Conservation (phyloP, 1,139 yeast species). For the Scheffersomyces insectosa region DNA sequence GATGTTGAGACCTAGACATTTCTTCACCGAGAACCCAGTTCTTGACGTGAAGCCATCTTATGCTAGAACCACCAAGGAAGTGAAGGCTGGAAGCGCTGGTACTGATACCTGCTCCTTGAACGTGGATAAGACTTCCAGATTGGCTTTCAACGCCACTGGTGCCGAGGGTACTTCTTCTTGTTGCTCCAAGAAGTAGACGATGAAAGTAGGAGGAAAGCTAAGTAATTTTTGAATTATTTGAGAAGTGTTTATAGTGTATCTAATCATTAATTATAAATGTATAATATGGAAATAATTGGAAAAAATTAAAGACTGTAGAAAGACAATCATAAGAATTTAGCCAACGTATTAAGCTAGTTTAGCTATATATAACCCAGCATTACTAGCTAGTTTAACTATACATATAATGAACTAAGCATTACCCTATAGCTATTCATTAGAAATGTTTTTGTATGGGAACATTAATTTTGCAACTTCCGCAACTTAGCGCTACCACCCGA, state of each 20-base stretch:
- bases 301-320: no score
- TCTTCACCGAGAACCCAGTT: constrained; percentile 75
- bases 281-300: no score
- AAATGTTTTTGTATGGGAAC: no score
- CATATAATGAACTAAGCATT: no score
- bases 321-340: no score
- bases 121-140: constrained; percentile 42
- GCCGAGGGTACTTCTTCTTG: constrained; percentile 11
- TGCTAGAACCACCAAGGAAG: constrained; percentile 63
- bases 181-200: constrained; percentile 18
- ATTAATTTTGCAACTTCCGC: no score
- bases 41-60: constrained; percentile 73
- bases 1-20: constrained; percentile 75
- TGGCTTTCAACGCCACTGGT: constrained; percentile 35
- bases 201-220: not conserved
- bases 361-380: not conserved
- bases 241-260: not conserved
- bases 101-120: constrained; percentile 37
- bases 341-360: not conserved
- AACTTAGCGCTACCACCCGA: no score
- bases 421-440: no score
- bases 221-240: not conserved
- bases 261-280: not conserved
- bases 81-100: constrained; percentile 40
- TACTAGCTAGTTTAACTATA: no score